Conservation (phyloP, 257 asterid genomes). For the Nicotiana noctiflora region DNA sequence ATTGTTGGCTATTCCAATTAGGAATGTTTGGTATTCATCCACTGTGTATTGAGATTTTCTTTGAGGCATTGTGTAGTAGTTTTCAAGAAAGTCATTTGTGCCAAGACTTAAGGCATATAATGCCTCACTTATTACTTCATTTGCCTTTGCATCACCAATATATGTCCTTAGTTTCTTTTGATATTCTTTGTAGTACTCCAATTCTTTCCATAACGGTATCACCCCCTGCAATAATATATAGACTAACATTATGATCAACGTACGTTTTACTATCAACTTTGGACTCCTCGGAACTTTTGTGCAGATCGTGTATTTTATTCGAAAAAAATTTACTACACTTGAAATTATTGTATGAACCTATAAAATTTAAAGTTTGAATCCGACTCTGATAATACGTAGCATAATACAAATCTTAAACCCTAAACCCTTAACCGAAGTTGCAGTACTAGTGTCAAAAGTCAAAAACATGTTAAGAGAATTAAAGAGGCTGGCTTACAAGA, state of each 20-base stretch:
- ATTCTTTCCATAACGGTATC: slow-evolving; percentile 70
- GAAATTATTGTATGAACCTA: no score
- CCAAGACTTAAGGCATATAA: slow-evolving; percentile 69
- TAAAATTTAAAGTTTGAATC: no score
- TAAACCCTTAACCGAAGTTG: no score
- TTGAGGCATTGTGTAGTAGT: slow-evolving; percentile 47
- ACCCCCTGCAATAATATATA: slow-evolving; percentile 54
- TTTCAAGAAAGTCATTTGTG: slow-evolving; percentile 79
- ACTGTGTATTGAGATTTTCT: slow-evolving; percentile 39
- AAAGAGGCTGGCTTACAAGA: slow-evolving; percentile 40
- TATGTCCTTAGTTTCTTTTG: slow-evolving; percentile 42
- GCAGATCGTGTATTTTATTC: no score
- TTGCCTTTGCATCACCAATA: slow-evolving; percentile 54
- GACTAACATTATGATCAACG: no score
- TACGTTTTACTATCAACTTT: background rate
- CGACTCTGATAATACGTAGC: no score
- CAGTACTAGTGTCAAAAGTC: background rate
- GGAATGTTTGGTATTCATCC: slow-evolving; percentile 47
- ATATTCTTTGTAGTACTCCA: slow-evolving; percentile 71
- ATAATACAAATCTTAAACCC: no score
- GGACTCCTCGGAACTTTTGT: no score
- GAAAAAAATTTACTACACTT: no score
- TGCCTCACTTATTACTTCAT: slow-evolving; percentile 34
- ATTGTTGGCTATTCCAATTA: slow-evolving; percentile 42
- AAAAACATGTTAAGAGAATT: background rate